Percentiles rank a stretch among this genome's conserved stretches.
Evolutionary conservation across 371 early-diverging fungal species (phyloP).

Genomic region (Amoeboaphelidium occidentale): DNA sequence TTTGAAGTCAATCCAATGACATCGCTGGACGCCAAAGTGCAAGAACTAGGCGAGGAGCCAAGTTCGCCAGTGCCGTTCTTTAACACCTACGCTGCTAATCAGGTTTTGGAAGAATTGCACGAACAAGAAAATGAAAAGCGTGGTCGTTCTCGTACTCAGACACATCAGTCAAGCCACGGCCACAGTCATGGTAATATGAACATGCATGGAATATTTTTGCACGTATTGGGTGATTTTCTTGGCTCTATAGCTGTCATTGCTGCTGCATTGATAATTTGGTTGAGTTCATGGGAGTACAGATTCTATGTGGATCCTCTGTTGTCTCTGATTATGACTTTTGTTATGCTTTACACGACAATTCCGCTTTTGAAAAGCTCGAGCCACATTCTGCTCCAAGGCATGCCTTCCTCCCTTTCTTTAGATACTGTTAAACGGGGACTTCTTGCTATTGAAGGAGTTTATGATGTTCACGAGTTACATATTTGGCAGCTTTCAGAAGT

Average conservation of each 20-base stretch:
- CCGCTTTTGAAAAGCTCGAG: constrained; percentile 49
- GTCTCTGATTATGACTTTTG: constrained; percentile 28
- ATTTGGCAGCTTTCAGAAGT: constrained; percentile 75
- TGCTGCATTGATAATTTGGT: constrained; percentile 52
- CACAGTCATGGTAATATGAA: constrained; percentile 26
- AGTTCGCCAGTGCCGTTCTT: not conserved
- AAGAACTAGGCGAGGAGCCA: not conserved
- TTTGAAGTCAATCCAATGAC: constrained; percentile 55
- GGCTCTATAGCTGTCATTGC: constrained; percentile 75
- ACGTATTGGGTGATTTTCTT: constrained; percentile 83
- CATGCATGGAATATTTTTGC: constrained; percentile 79
- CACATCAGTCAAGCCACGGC: constrained; percentile 1
- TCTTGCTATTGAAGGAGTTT: constrained; percentile 23
- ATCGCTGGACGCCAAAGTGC: no score
- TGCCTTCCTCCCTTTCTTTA: constrained; percentile 35
- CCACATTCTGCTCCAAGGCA: constrained; percentile 60
- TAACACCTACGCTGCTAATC: constrained; percentile 5
- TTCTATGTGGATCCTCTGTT: constrained; percentile 23
- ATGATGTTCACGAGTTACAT: constrained; percentile 72
- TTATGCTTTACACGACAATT: constrained; percentile 32
- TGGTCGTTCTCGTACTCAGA: not conserved
- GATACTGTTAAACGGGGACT: constrained; percentile 13
- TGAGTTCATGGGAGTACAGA: constrained; percentile 31
- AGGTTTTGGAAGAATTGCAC: constrained; percentile 12
- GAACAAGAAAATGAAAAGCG: not conserved